Base-by-base conservation (phyloP, 2,329 filamentous ascomycete species). In the Nannizziopsis barbatae region DNA sequence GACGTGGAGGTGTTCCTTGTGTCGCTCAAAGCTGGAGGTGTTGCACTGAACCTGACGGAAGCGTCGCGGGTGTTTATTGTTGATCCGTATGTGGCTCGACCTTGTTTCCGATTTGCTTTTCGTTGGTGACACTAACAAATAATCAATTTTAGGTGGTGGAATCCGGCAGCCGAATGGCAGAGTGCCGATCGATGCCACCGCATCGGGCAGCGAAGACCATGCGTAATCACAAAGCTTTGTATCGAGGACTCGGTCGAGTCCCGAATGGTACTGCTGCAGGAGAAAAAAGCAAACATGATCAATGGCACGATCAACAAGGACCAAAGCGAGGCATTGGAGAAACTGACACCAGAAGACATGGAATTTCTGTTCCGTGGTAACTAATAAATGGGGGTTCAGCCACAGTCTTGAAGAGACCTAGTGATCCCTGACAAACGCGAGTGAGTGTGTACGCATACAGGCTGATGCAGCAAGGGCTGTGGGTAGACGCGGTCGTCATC, bases 151-250 rank as follows among this genome's bases (percentile, higher is more conserved):
- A 88, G 84, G 57, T 96, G 92, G 92, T 98, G 92, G 92, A 96
- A 96, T 58, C 92, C 92, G n/a, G 89, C 89, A n/a, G 90, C 90
- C 0, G 92, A 98, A 69, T 98, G 92, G 92, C 92, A 98, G 68
- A 92, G 85, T 53, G 92, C 92, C 2, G 92, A 98, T 64, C 79
- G 86, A 55, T 88, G 84, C 61, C 92, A 96, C 68, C 88, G 92
- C 49, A 98, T 96, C 57, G 92, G 92, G 30, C 92, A 98, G 71
- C 86, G 82, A 41, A 84, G 92, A 6, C 90, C 90, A 22, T 96
- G 92, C 63, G 86, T 86, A 32, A 94, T 98, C 58, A 96, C 89
- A 1, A 81, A 92, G 22, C 78, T 98, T 9, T 93, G 88, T 62
- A 95, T 98, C 53, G 90, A 98, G 64, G 92, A 98, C 63, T 94